Evolutionary conservation across 179 eudicot species (phyloP).

Genomic region (Patellifolia procumbens): DNA sequence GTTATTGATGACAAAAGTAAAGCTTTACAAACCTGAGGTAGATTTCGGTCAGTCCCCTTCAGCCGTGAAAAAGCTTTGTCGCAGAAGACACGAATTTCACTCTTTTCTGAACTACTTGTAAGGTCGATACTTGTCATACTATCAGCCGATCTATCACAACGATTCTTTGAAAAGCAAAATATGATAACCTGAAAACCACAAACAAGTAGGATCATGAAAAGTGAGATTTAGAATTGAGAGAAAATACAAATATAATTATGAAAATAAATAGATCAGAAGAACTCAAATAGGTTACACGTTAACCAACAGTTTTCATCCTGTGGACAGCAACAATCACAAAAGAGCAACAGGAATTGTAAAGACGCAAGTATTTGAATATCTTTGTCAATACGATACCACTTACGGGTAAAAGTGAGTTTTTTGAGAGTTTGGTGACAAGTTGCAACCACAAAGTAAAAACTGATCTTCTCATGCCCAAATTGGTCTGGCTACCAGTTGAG

Average conservation of each 20-base stretch:
- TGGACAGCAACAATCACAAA: constrained; percentile 16
- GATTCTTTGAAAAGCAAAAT: constrained; percentile 96
- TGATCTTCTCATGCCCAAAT: constrained; percentile 63
- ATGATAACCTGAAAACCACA: constrained; percentile 67
- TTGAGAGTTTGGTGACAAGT: constrained; percentile 81
- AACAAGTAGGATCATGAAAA: neutral
- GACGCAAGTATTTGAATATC: constrained; percentile 9
- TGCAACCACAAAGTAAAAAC: constrained; percentile 75
- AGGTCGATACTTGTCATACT: constrained; percentile 74
- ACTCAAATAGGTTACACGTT: neutral
- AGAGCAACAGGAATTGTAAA: neutral
- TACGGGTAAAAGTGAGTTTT: constrained; percentile 86
- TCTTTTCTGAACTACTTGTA: constrained; percentile 85
- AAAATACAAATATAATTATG: neutral
- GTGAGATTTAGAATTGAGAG: neutral
- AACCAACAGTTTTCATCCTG: too few relatives aligned
- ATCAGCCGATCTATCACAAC: constrained; percentile 97
- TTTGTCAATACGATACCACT: constrained; percentile 28
- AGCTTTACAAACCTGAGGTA: constrained; percentile 71
- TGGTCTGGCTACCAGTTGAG: constrained; percentile 48
- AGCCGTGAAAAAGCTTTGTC: constrained; percentile 97
- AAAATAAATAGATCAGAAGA: neutral
- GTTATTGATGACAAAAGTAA: constrained; percentile 5
- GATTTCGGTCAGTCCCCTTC: constrained; percentile 92
- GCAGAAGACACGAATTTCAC: constrained; percentile 91